A percentile compares a stretch with the other conserved stretches of the same genome.
Evolutionary conservation across 495 filamentous ascomycete genomes (phyloP).

Genomic region (Monascus purpureus): DNA sequence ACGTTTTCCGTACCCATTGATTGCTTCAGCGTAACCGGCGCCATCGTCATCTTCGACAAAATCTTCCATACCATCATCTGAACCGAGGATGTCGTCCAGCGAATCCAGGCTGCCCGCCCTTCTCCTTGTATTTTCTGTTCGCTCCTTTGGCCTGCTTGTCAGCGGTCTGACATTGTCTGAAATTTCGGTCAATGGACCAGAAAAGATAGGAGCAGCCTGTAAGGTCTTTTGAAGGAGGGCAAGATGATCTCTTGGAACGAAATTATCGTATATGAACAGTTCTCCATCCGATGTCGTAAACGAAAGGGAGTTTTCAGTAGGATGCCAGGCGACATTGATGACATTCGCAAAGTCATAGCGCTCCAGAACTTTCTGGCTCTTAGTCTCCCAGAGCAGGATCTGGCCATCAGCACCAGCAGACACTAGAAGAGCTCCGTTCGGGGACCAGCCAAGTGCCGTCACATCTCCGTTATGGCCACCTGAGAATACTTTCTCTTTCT

Average conservation of each 20-base stretch:
- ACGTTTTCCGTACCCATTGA: constrained; percentile 50
- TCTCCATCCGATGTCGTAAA: constrained; percentile 87
- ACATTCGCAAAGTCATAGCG: constrained; percentile 67
- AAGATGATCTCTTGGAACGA: constrained; percentile 53
- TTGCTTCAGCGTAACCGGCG: constrained; percentile 62
- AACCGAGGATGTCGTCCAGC: constrained; percentile 42
- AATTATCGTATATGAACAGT: constrained; percentile 73
- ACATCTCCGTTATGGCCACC: constrained; percentile 75
- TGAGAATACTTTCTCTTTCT: constrained; percentile 61
- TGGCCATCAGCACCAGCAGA: constrained; percentile 73
- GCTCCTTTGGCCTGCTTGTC: constrained; percentile 41
- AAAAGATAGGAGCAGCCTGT: constrained; percentile 74
- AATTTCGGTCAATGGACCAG: constrained; percentile 61
- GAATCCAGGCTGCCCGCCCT: constrained; percentile 40
- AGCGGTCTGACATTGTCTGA: constrained; percentile 47
- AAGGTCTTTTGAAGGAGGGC: constrained; percentile 44
- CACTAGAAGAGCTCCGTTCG: constrained; percentile 78
- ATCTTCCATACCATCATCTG: constrained; percentile 46
- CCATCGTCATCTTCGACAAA: constrained; percentile 94
- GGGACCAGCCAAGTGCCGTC: constrained; percentile 81
- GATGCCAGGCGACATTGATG: constrained; percentile 82
- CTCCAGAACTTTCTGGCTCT: constrained; percentile 55
- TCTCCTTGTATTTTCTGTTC: constrained; percentile 19
- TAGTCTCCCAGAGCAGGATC: constrained; percentile 78
- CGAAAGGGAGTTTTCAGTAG: constrained; percentile 69